Base-by-base conservation (phyloP, 2,329 filamentous ascomycete species). In the Chaetomium sp. region DNA sequence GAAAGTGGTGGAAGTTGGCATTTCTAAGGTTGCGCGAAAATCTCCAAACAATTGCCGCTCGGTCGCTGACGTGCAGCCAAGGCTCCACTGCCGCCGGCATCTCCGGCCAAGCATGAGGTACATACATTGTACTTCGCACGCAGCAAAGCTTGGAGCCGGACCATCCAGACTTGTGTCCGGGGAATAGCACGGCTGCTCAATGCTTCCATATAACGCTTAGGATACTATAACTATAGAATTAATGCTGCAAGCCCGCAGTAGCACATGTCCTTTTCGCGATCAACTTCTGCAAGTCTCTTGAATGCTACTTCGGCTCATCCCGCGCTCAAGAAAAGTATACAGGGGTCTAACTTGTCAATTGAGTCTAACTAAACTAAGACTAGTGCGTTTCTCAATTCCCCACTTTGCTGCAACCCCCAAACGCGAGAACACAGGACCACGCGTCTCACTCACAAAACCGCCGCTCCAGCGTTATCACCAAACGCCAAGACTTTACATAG, bases 401-500 rank as follows among this genome's bases (percentile, higher is more conserved):
- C 46, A 37, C 37, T 7, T 57, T 40, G 27, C 11, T 57, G 48
- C 55, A 57, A 47, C 43, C 8, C 4, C 6, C 12, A n/a, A 50
- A 52, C 57, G 54, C 57, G 57, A 49, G 40, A 12, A 40, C 8
- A 27, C 19, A 27, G 19, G 19, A 27, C 19, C 19, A 44, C 57
- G 57, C 57, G 57, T 56, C 43, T 43, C 52, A 27, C 42, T 33
- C 1, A 32, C 35, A 38, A 12, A 27, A 27, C 19, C 19, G 19
- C 19, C 19, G 34, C 36, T n/a, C 32, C 42, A 44, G 42, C 14
- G 32, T 12, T 48, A 52, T 54, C 53, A 54, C 41, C 48, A 44
- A 49, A 33, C 14, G 54, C 57, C 57, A 59, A 59, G 57, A 54
- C 54, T 33, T 27, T 19, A 19, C 34, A 58, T 35, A 59, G 50